Evolutionary conservation across 371 early-diverging fungal genomes (phyloP).

Genomic region (Rhizopus delemar): DNA sequence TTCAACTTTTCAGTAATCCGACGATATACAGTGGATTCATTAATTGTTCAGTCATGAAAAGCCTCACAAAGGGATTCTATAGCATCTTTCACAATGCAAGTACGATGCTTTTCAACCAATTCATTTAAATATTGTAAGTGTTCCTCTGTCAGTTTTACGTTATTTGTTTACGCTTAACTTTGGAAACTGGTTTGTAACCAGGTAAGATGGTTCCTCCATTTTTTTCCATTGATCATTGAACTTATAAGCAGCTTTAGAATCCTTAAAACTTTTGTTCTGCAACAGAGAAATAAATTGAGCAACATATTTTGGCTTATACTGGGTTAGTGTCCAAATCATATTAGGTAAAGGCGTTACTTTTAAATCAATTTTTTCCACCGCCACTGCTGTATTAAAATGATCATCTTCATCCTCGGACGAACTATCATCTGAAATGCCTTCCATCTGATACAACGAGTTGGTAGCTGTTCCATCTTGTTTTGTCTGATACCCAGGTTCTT

Average conservation of each 20-base stretch:
- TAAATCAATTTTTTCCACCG: conserved; percentile 21
- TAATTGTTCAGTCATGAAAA: conserved; percentile 16
- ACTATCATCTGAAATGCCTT: conserved; percentile 11
- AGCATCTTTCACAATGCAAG: conserved; percentile 21
- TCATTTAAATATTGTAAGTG: conserved; percentile 14
- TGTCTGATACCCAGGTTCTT: conserved; percentile 25
- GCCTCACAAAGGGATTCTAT: conserved; percentile 20
- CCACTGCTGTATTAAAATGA: conserved; percentile 22
- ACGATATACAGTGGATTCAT: conserved; percentile 20
- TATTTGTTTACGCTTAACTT: conserved; percentile 20
- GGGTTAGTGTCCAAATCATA: conserved; percentile 20
- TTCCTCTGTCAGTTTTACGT: conserved; percentile 15
- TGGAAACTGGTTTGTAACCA: conserved; percentile 14
- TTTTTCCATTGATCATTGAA: conserved; percentile 9
- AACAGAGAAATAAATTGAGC: conserved; percentile 25
- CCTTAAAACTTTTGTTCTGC: conserved; percentile 15
- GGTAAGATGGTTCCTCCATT: conserved; percentile 20
- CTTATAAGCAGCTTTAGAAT: conserved; percentile 12
- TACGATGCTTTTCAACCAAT: conserved; percentile 18
- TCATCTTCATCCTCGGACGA: conserved; percentile 17
- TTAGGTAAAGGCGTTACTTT: conserved; percentile 20
- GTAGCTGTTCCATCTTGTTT: conserved; percentile 22
- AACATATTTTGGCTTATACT: conserved; percentile 15
- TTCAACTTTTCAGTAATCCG: conserved; percentile 26
- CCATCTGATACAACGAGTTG: conserved; percentile 21